These are phyloP conservation scores for Mycena sanguinolenta DNA, from an alignment of 768 basidiomycete genomes.

Conservation along the genomic window DNA sequence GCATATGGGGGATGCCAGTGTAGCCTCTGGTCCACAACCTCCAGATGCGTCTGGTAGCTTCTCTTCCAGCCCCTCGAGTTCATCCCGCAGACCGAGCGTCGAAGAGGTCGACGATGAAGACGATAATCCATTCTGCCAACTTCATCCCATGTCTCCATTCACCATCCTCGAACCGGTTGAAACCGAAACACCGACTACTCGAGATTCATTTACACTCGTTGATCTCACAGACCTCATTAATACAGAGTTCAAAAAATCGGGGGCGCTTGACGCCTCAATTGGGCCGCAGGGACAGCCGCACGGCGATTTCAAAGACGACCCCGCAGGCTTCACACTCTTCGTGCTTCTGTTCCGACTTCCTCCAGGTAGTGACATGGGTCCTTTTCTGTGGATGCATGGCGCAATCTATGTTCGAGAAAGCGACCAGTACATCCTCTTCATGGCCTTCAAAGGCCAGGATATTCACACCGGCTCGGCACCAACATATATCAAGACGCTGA, in stretches of 20 bases:
- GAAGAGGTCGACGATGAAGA: too few relatives aligned
- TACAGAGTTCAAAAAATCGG: not conserved
- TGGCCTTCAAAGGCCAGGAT: conserved; percentile 11
- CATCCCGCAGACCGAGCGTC: too few relatives aligned
- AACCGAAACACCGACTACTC: too few relatives aligned
- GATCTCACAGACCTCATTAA: not conserved
- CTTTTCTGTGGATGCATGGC: conserved; percentile 11
- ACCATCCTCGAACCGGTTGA: too few relatives aligned
- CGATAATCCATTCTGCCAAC: too few relatives aligned
- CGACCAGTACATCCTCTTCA: conserved; percentile 14
- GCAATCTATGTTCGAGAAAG: conserved; percentile 13
- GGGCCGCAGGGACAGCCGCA: conserved; percentile 9
- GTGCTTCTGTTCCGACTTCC: conserved; percentile 11
- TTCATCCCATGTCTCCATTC: too few relatives aligned
- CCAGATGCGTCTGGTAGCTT: too few relatives aligned
- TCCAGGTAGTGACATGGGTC: conserved; percentile 12
- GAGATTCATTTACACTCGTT: not conserved
- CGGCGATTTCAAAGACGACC: conserved; percentile 12
- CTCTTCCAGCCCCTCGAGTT: too few relatives aligned
- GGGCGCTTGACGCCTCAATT: not conserved
- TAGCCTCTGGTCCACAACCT: too few relatives aligned
- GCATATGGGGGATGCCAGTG: too few relatives aligned
- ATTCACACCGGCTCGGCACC: conserved; percentile 10
- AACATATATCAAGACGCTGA: conserved; percentile 4
- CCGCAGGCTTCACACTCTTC: conserved; percentile 3